Evolutionary conservation across 768 basidiomycete genomes (phyloP).

Genomic region (Lactarius hatsudake): DNA sequence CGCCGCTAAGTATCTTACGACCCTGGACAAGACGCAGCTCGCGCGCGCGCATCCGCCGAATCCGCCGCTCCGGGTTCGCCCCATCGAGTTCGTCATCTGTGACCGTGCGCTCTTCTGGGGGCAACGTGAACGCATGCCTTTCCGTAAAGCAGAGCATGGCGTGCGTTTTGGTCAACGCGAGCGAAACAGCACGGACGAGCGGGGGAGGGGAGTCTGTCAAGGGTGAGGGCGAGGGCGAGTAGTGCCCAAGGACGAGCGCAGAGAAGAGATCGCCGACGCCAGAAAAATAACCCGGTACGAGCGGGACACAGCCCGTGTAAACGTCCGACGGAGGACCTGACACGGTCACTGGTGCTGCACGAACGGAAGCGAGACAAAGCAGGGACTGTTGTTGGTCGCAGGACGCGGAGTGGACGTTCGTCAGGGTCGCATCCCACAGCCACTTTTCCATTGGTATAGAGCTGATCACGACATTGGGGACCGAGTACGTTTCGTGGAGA

Average conservation of each 20-base stretch:
- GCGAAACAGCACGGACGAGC: constrained; percentile 59
- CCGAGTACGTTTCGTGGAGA: constrained; percentile 71
- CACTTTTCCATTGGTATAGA: constrained; percentile 73
- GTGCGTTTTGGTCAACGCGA: constrained; percentile 72
- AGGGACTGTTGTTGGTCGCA: constrained; percentile 46
- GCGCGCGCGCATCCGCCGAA: constrained; percentile 74
- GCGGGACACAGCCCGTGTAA: constrained; percentile 69
- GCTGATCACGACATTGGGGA: constrained; percentile 89
- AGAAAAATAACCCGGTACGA: constrained; percentile 88
- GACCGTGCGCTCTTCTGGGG: constrained; percentile 53
- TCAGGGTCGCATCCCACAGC: constrained; percentile 55
- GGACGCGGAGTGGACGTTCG: constrained; percentile 37
- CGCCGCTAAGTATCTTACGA: constrained; percentile 54
- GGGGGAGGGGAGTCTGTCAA: constrained; percentile 35
- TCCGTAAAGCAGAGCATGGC: constrained; percentile 66
- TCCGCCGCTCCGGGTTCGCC: constrained; percentile 59
- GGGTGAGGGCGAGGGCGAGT: constrained; percentile 36
- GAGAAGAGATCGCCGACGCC: constrained; percentile 98
- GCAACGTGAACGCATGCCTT: constrained; percentile 50
- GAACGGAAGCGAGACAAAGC: constrained; percentile 76
- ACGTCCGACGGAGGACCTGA: constrained; percentile 42
- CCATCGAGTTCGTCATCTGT: constrained; percentile 80
- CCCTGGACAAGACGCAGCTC: constrained; percentile 84
- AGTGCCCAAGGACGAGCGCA: constrained; percentile 84
- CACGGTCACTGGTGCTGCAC: constrained; percentile 29